Evolutionary conservation across 73 alveolate genomes (phyloP).

Genomic region (Tetrahymena thermophila): DNA sequence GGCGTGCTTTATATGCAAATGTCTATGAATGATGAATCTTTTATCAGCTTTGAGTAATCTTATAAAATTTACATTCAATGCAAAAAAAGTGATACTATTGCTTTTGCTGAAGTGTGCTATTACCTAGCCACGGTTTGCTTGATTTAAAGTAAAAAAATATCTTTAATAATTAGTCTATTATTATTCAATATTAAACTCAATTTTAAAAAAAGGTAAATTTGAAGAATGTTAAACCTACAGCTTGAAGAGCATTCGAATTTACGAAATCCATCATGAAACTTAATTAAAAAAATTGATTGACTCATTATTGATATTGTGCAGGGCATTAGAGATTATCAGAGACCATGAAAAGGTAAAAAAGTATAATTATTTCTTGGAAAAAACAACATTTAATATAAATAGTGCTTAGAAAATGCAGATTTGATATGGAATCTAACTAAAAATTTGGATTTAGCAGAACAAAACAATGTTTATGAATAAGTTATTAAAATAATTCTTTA

Average conservation of each 20-base stretch:
- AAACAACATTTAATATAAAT: background rate
- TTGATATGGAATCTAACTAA: background rate
- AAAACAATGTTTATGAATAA: background rate
- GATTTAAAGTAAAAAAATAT: background rate
- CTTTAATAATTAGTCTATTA: background rate
- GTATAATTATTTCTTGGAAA: background rate
- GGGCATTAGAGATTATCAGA: background rate
- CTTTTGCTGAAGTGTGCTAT: background rate
- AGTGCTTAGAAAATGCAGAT: background rate
- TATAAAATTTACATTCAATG: background rate
- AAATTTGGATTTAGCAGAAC: background rate
- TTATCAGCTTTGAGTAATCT: background rate
- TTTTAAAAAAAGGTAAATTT: background rate
- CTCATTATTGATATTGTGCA: background rate
- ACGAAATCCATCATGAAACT: background rate
- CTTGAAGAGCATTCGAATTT: background rate
- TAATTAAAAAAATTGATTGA: background rate
- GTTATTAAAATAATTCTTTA: background rate
- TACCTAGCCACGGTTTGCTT: background rate
- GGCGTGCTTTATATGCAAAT: constrained; percentile 54
- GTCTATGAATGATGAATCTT: background rate
- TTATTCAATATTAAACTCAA: background rate
- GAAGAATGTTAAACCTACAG: background rate
- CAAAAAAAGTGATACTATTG: background rate
- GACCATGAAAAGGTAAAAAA: background rate